Evolutionary conservation across 2,329 filamentous ascomycete genomes (phyloP).

Genomic region (Penicillium corylophilum): DNA sequence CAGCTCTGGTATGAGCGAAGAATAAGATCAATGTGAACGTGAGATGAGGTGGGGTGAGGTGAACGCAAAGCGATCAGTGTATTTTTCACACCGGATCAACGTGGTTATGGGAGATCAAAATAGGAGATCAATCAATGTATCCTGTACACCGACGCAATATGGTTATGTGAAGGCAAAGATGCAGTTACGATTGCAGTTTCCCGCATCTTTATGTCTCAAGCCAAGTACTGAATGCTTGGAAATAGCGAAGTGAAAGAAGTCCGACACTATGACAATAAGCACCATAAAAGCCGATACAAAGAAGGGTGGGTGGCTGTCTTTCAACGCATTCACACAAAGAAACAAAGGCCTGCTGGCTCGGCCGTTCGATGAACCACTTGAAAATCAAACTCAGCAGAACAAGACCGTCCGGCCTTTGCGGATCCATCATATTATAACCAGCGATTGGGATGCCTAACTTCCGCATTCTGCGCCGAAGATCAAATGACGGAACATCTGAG

Average conservation of each 20-base stretch:
- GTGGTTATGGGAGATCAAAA: not conserved
- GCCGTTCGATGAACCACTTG: not conserved
- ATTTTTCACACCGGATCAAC: not conserved
- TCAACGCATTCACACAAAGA: not conserved
- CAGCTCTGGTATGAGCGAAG: not conserved
- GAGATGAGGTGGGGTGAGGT: not conserved
- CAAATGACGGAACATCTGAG: constrained; percentile 20
- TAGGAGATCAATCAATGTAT: not conserved
- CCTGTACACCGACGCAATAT: not conserved
- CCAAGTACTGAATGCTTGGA: not conserved
- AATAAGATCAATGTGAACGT: not conserved
- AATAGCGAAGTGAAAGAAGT: not conserved
- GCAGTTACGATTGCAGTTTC: not conserved
- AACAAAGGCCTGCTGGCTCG: not conserved
- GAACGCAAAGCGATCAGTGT: not conserved
- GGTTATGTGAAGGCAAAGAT: not conserved
- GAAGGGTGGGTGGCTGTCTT: not conserved
- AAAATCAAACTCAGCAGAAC: not conserved
- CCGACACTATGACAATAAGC: not conserved
- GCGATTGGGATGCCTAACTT: not conserved
- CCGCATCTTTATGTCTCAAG: not conserved
- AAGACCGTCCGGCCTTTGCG: not conserved
- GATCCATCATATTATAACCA: not conserved
- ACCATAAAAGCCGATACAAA: not conserved
- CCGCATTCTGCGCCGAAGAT: not conserved